Evolutionary conservation across 225 moss, liverwort and hornwort species (phyloP), one percentile per base, ranked within the genome.

Genomic region (Antitrichia curtipendula): DNA sequence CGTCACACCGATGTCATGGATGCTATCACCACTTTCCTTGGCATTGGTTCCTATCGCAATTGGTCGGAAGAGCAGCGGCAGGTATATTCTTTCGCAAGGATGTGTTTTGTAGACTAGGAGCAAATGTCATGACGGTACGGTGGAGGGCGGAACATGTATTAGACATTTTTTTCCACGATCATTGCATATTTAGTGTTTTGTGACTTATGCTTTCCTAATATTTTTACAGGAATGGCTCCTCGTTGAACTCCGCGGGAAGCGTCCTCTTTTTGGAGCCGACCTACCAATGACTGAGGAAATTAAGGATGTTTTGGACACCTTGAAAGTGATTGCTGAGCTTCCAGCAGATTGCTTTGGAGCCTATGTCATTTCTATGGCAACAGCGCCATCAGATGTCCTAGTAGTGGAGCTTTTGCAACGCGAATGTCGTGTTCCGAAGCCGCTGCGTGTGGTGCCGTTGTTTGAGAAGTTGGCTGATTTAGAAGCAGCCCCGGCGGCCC

Each of bases 311-410:
- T 77, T 98, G 49, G 98, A 98, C 74, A 98, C 98, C 1, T 89
- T 98, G 17, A 92, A 93, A 81, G 97, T 97, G 36, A 81, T 98
- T 60, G 92, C 92, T 10, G 98, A 98, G 85, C 85, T 98, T 32
- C 98, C 98, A 15, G 3, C 87, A 34, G 98, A 98, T 82, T 97
- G 97, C 80, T 98, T 98, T 54, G 98, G 98, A 82, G 98, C 98
- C 29, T 98, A 98, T 36, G 97, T 98, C 69, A 98, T 98, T 82
- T 98, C 98, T 34, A 98, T 98, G 98, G 96, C 96, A 17, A 98
- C 98, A 29, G 96, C 98, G 19, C 88, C 98, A 19, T 97, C 98
- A 36, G 98, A 98, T 82, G 98, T 98, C 31, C 91, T 98, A 58
- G 96, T 91, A 19, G 98, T 98, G 32, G 98, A 98, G 89, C 98